Conservation (phyloP, 2,329 filamentous ascomycete genomes). For the Aspergillus novoparasiticus region DNA sequence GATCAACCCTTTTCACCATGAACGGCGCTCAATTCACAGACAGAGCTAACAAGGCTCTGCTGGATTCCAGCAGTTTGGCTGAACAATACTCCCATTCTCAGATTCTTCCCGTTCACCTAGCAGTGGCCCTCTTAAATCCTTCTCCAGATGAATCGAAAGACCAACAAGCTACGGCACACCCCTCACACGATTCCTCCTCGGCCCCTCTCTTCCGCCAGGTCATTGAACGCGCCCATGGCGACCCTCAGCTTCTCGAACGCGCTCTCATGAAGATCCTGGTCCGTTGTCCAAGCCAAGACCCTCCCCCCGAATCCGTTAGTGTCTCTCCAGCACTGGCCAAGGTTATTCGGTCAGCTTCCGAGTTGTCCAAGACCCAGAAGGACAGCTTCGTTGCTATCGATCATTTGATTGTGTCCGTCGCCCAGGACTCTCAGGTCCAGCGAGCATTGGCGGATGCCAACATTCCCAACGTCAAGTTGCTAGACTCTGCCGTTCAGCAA, state of each 20-base stretch:
- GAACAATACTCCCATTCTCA: constrained; percentile 91
- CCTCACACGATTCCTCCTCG: constrained; percentile 62
- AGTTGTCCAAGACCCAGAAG: constrained; percentile 95
- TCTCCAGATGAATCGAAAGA: constrained; percentile 68
- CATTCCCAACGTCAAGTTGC: constrained; percentile 84
- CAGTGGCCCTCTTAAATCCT: constrained; percentile 58
- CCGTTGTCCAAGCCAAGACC: constrained; percentile 89
- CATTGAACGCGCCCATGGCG: constrained; percentile 88
- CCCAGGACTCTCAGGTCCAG: constrained; percentile 77
- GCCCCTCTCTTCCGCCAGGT: constrained; percentile 91
- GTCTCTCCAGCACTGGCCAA: constrained; percentile 81
- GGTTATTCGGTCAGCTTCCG: constrained; percentile 79
- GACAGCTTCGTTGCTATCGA: constrained; percentile 94
- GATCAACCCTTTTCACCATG: constrained; percentile 33
- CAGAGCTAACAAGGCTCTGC: constrained; percentile 83
- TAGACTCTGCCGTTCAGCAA: constrained; percentile 86
- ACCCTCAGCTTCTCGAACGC: constrained; percentile 84
- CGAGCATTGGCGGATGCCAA: constrained; percentile 79
- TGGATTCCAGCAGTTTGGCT: constrained; percentile 84
- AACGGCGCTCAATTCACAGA: constrained; percentile 77
- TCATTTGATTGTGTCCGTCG: constrained; percentile 83
- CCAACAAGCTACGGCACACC: constrained; percentile 69
- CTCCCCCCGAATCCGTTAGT: constrained; percentile 84
- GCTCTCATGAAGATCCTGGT: constrained; percentile 90
- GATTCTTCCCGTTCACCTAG: constrained; percentile 85